Evolutionary conservation across 805 yeast species (phyloP).

Genomic region (Wickerhamiella nectarea): DNA sequence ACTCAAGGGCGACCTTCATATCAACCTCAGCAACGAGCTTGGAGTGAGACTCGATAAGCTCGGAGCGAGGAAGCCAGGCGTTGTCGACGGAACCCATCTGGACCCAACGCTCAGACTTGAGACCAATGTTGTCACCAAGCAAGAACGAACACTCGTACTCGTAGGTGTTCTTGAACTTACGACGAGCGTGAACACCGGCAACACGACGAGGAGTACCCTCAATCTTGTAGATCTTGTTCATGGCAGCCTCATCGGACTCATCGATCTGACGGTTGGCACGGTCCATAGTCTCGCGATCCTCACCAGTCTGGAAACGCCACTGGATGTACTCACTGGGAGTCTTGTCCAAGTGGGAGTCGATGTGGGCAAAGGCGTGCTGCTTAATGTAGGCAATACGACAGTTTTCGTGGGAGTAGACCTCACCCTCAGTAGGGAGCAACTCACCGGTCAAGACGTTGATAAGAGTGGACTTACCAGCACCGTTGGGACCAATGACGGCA

Average conservation of each 20-base stretch:
- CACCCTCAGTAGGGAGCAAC: slow-evolving; percentile 95
- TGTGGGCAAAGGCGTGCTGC: slow-evolving; percentile 99
- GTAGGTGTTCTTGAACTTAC: slow-evolving; percentile 99
- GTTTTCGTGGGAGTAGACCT: slow-evolving; percentile 98
- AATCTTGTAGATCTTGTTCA: slow-evolving; percentile 98
- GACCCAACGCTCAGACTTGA: slow-evolving; percentile 98
- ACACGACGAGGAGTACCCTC: slow-evolving; percentile 98
- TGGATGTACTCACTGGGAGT: slow-evolving; percentile 99
- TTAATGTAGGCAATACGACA: slow-evolving; percentile 99
- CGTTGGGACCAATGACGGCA: slow-evolving; percentile 99
- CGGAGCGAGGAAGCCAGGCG: slow-evolving; percentile 99
- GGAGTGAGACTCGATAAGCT: slow-evolving; percentile 90
- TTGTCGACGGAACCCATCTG: slow-evolving; percentile 99
- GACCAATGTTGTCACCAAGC: slow-evolving; percentile 97
- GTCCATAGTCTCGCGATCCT: slow-evolving; percentile 99
- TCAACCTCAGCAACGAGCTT: slow-evolving; percentile 99
- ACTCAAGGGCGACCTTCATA: slow-evolving; percentile 99
- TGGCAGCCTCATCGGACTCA: slow-evolving; percentile 92
- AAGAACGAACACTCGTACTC: slow-evolving; percentile 97
- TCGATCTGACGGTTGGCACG: slow-evolving; percentile 98
- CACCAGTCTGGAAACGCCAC: slow-evolving; percentile 99
- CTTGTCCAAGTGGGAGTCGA: slow-evolving; percentile 96
- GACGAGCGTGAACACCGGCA: slow-evolving; percentile 84
- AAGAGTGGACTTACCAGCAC: slow-evolving; percentile 99
- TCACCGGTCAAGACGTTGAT: slow-evolving; percentile 99